Base-by-base conservation (phyloP, 2,329 filamentous ascomycete genomes). In the Fusarium citri region DNA sequence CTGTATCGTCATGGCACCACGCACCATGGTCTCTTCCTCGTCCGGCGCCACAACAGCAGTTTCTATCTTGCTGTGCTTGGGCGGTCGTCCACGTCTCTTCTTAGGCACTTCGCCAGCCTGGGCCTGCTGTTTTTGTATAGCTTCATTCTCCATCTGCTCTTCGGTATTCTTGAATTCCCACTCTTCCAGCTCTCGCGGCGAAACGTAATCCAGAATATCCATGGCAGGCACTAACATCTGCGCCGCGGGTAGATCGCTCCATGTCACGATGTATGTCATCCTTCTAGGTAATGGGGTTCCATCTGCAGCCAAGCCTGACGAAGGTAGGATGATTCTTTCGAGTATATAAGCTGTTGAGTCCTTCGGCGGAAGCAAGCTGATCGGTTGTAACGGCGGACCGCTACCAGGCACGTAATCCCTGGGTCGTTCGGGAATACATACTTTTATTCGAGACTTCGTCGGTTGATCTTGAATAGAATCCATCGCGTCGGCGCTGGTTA, bases 261-360 rank as follows among this genome's bases (percentile, higher is more conserved):
- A 89, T 9, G 84, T 84, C 8, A 91, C 80, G 4, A 87, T 78
- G 60, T 90, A 88, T 51, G 83, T 83, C 64, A 88, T 80, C 10
- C 84, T 79, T 47, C 84, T 82, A 12, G 80, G 79, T 1, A 80
- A 66, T 6, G 77, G 77, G 22, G 74, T 76, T 11, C 82, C 80
- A 54, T 83, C 77, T 2, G 72, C 73, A 30, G 76, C 78, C 31
- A 68, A 46, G 15, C 75, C 72, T 3, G 70, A 76, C 49, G 74
- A 79, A 41, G 84, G 82, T 1, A 86, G 78, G 10, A 88, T 78
- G 31, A 86, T 80, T 69, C 86, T 84, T 49, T 86, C 84, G 65
- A 86, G 75, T 43, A 91, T 90, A 71, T 84, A 87, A n/a, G 85
- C 87, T 11, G 84, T 84, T 45, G 83, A 83, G 69, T 89, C 85